Evolutionary conservation across 805 yeast genomes (phyloP), one percentile per base, ranked within the genome.

Genomic region (Wickerhamomyces subpelliculosus): DNA sequence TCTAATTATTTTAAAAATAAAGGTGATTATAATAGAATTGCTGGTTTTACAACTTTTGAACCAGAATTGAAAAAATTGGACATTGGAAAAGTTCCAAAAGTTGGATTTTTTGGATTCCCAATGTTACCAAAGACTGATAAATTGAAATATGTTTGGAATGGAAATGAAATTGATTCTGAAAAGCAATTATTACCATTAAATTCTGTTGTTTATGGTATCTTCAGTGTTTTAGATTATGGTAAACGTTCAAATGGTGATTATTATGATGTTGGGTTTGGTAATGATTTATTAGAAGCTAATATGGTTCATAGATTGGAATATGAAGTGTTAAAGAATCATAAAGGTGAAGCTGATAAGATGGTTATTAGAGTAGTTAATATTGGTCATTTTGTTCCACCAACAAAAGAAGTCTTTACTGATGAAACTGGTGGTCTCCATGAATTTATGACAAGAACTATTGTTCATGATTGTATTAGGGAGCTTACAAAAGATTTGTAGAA

Each of bases 391-490:
- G 13, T 39, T 1, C 30, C 36, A 16, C 35, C 39, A 8, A 38
- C 42, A 9, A 37, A 40, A 6, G 32, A 43, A 10, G 43, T 45
- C 2, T 34, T 41, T 14, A 23, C 14, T 14, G 55, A 52, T 39
- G 45, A 41, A 13, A 46, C 54, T 8, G 41, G 38, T 8, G 54
- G 50, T 1, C 32, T 52, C 25, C 57, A 52, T 23, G 55, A 52
- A 37, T 42, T 49, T 14, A 49, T 52, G 54, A 49, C 54, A 3
- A 49, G 55, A 43, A 45, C 52, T 27, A 42, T 52, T 38, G 55
- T 52, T 13, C 34, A 41, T 30, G 53, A 52, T 40, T 44, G 43
- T 36, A 41, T 48, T 21, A 41, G 48, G 35, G 47, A 42, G 0
- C 32, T 52, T n/a, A 37, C 20, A 12, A 23, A 25, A 8, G 11